Conservation (phyloP, 495 filamentous ascomycete species). For the Trypethelium eluteriae region DNA sequence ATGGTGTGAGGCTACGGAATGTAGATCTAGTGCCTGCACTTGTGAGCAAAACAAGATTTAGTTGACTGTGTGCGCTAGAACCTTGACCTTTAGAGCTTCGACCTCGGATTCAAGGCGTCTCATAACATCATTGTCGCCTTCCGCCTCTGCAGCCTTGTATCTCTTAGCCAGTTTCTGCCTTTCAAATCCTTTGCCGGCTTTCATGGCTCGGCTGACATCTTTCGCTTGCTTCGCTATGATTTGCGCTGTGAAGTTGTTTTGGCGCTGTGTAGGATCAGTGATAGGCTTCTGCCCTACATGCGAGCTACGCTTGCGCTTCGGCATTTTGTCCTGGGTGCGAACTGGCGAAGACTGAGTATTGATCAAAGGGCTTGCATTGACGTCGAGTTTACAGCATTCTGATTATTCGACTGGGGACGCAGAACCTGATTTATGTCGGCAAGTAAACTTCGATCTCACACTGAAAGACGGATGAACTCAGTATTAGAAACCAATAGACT, state of each 20-base stretch:
- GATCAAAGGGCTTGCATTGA: neutral
- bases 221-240: slow-evolving; percentile 12
- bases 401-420: neutral
- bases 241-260: neutral
- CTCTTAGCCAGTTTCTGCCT: slow-evolving; percentile 77
- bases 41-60: slow-evolving; percentile 11
- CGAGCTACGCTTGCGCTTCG: slow-evolving; percentile 23
- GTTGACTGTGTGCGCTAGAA: neutral
- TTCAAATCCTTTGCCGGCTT: slow-evolving; percentile 78
- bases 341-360: neutral
- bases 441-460: neutral
- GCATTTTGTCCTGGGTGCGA: slow-evolving; percentile 16
- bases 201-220: slow-evolving; percentile 32
- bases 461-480: neutral
- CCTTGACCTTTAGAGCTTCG: slow-evolving; percentile 61
- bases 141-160: slow-evolving; percentile 54
- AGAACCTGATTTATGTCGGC: neutral
- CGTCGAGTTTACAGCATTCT: neutral
- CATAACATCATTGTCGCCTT: slow-evolving; percentile 36
- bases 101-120: slow-evolving; percentile 64
- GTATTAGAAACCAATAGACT: no score
- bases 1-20: slow-evolving; percentile 56
- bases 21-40: slow-evolving; percentile 51
- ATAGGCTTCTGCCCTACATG: neutral
- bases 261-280: neutral